These are phyloP conservation scores for Prunella vulgaris DNA, from an alignment of 257 asterid genomes.

Conservation along the genomic window DNA sequence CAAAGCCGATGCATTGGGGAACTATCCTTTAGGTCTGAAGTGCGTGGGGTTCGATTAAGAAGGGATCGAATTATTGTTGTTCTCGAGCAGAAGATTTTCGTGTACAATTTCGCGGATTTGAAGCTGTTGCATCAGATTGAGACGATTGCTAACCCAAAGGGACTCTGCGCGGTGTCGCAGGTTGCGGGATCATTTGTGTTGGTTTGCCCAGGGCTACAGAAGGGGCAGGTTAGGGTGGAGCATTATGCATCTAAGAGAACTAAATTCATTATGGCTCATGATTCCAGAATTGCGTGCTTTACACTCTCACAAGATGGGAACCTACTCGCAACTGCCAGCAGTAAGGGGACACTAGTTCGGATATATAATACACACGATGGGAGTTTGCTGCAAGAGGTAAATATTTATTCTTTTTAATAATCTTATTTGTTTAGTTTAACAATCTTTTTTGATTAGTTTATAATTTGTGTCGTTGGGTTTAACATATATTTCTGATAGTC, in stretches of 20 bases:
- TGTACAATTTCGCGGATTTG: conserved; percentile 77
- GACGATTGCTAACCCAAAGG: conserved; percentile 74
- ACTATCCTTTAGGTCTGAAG: conserved; percentile 77
- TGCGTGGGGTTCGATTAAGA: conserved; percentile 70
- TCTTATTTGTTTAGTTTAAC: too few species aligned
- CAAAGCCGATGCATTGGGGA: conserved; percentile 84
- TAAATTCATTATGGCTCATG: conserved; percentile 73
- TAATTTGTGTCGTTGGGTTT: not conserved
- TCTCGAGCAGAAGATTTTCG: conserved; percentile 72
- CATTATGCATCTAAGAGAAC: conserved; percentile 72
- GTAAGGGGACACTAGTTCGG: conserved; percentile 78
- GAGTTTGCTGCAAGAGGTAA: conserved; percentile 84
- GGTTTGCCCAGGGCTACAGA: conserved; percentile 81
- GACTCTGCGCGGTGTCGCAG: conserved; percentile 82
- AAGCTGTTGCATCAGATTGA: conserved; percentile 84
- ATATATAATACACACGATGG: conserved; percentile 77
- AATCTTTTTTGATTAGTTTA: too few species aligned
- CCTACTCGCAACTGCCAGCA: conserved; percentile 80
- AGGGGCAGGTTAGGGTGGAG: conserved; percentile 90
- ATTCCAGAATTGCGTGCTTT: conserved; percentile 62
- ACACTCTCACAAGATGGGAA: conserved; percentile 80
- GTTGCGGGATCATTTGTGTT: conserved; percentile 64
- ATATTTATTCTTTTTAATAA: not conserved
- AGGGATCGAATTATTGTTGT: conserved; percentile 74
- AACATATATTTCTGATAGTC: conserved; percentile 4